These are phyloP conservation scores for Tricholomella constricta DNA, from an alignment of 768 basidiomycete species.

Conservation along the genomic window DNA sequence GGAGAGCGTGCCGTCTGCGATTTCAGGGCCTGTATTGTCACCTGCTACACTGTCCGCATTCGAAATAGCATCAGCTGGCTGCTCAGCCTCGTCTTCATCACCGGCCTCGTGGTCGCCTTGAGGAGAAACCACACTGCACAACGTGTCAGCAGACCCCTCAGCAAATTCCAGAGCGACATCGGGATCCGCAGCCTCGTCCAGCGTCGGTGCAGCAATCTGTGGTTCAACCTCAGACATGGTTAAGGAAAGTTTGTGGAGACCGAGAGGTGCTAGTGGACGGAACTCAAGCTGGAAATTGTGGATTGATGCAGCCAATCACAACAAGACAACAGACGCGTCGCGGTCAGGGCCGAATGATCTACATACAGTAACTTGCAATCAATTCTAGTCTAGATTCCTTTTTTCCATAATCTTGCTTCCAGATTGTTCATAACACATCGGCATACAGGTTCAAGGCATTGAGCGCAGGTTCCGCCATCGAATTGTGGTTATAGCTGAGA, in stretches of 20 bases:
- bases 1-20: constrained; percentile 11
- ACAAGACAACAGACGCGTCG: constrained; percentile 36
- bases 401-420: not conserved
- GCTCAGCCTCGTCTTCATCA: constrained; percentile 21
- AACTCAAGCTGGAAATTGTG: not conserved
- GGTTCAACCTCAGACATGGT: constrained; percentile 32
- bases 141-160: constrained; percentile 19
- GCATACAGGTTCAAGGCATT: constrained; percentile 74
- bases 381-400: not conserved
- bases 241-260: constrained; percentile 7
- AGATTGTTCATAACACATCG: constrained; percentile 23
- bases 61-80: constrained; percentile 16
- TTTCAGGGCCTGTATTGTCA: constrained; percentile 17
- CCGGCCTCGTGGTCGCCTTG: constrained; percentile 32
- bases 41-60: constrained; percentile 9
- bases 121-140: constrained; percentile 21
- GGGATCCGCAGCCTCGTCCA: constrained; percentile 19
- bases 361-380: too few relatives aligned
- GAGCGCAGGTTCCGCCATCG: constrained; percentile 74
- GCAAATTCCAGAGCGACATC: constrained; percentile 13
- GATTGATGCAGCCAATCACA: constrained; percentile 24
- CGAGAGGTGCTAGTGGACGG: not conserved
- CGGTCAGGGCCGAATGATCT: constrained; percentile 6
- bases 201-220: constrained; percentile 15
- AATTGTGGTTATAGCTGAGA: constrained; percentile 82